Conservation (phyloP, 345 rosid genomes). For the Citrus sinensis region DVS_A1.0 CM039162.1:30317001-30317500, state of each 20-base stretch:
- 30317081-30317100: background rate
- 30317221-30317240: background rate
- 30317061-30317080: too few species aligned
- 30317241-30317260: background rate
- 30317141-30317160: background rate
- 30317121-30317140: background rate
- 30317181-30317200: background rate
- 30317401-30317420: background rate
- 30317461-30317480: too few species aligned
- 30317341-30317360: background rate
- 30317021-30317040: too few species aligned
- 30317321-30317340: background rate
- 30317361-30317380: background rate
- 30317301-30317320: background rate
- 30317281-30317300: background rate
- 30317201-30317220: slow-evolving; percentile 12
- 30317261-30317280: too few species aligned
- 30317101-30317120: background rate
- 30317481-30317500: background rate
- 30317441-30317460: too few species aligned
- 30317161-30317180: background rate
- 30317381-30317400: background rate
- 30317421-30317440: too few species aligned
- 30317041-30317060: too few species aligned
- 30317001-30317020: background rate